Percentiles rank a stretch among this genome's conserved stretches.
phyloP scores from a whole-genome alignment of 2,329 filamentous ascomycete species.

The Penicillium crustosum region DNA sequence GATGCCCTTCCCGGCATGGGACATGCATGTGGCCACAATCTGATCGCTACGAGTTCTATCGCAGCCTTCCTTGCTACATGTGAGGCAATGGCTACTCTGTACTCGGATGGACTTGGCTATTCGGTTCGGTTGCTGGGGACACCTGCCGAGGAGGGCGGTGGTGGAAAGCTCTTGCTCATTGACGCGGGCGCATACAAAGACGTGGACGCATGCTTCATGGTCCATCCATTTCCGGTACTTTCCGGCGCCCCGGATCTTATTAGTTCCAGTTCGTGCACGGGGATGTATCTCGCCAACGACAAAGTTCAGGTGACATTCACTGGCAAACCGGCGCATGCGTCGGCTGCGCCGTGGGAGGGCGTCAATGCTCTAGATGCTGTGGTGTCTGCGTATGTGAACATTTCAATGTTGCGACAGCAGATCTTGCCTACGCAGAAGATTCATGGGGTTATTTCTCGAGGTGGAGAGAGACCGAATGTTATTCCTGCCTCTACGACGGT shows the following conservation, averaged over 20 bases:
- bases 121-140: constrained; percentile 30
- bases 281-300: constrained; percentile 29
- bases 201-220: constrained; percentile 39
- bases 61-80: constrained; percentile 28
- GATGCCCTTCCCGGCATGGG: constrained; percentile 33
- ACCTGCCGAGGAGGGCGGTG: constrained; percentile 30
- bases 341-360: constrained; percentile 56
- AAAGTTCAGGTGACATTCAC: constrained; percentile 42
- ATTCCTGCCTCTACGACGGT: constrained; percentile 53
- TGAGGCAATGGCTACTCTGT: constrained; percentile 17
- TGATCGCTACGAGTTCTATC: constrained; percentile 28
- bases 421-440: constrained; percentile 52
- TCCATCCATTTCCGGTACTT: constrained; percentile 28
- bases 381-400: constrained; percentile 44
- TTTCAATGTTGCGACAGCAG: constrained; percentile 57
- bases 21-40: constrained; percentile 33
- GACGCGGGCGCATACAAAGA: constrained; percentile 40
- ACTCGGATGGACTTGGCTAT: constrained; percentile 10
- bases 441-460: constrained; percentile 54
- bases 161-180: constrained; percentile 38
- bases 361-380: constrained; percentile 60
- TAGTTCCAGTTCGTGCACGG: constrained; percentile 12
- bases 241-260: constrained; percentile 6
- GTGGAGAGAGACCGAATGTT: constrained; percentile 55
- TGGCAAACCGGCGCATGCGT: constrained; percentile 57